phyloP scores from a whole-genome alignment of 345 rosid species.

The Eutrema japonicum region DNA sequence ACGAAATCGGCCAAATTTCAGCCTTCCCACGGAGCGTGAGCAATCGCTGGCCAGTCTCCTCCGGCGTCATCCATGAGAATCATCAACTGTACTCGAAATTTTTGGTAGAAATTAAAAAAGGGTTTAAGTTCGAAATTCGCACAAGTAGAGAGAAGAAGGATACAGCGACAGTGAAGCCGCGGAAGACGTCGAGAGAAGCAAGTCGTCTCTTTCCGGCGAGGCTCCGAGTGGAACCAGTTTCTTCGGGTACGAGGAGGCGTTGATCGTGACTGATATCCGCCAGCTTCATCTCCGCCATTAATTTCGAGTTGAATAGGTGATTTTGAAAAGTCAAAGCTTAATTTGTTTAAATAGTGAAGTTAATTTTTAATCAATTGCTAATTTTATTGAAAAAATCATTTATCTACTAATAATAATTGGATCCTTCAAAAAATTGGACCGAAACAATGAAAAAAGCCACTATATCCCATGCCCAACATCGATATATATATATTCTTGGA shows the following conservation, averaged over 20 bases:
- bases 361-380: too few species aligned
- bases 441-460: too few species aligned
- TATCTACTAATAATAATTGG: too few species aligned
- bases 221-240: constrained; percentile 36
- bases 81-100: constrained; percentile 58
- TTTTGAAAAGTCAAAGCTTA: too few species aligned
- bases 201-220: constrained; percentile 50
- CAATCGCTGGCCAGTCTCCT: constrained; percentile 84
- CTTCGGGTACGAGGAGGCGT: constrained; percentile 45
- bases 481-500: too few species aligned
- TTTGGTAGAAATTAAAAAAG: not conserved
- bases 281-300: constrained; percentile 61
- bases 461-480: too few species aligned
- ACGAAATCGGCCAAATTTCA: constrained; percentile 95
- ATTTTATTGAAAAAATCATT: too few species aligned
- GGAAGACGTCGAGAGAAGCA: constrained; percentile 82
- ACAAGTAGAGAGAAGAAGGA: constrained; percentile 1
- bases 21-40: constrained; percentile 91
- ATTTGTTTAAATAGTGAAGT: too few species aligned
- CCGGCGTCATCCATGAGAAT: constrained; percentile 91
- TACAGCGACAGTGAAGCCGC: constrained; percentile 92
- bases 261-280: constrained; percentile 43
- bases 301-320: not conserved
- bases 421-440: too few species aligned
- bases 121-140: not conserved